Conservation (phyloP, 1,139 yeast genomes). For the Yamadazyma spencermartinsiae region DNA sequence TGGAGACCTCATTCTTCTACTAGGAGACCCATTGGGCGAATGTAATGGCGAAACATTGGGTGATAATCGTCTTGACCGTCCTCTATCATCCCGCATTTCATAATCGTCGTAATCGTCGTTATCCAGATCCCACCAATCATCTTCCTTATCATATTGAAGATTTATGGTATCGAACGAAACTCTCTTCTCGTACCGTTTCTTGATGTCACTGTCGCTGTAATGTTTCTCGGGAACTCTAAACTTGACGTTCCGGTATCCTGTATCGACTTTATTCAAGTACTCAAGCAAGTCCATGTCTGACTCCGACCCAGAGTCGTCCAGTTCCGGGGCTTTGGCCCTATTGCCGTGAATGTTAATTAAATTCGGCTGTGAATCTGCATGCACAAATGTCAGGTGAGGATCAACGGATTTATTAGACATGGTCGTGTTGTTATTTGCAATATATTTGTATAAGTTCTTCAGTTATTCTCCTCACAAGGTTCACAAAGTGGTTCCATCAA, state of each 20-base stretch:
- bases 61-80: conserved; percentile 17
- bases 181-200: conserved; percentile 17
- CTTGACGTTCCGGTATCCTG: conserved; percentile 15
- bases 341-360: conserved; percentile 4
- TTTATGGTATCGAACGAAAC: conserved; percentile 27
- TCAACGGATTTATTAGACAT: too few species aligned
- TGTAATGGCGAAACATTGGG: conserved; percentile 20
- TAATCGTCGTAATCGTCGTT: conserved; percentile 13
- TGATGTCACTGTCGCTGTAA: conserved; percentile 12
- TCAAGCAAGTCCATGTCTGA: conserved; percentile 23
- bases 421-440: too few species aligned
- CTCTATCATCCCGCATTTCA: conserved; percentile 10
- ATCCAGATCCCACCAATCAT: conserved; percentile 8
- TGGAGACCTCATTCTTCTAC: conserved; percentile 10
- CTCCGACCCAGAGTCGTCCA: conserved; percentile 7
- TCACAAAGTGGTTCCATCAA: too few species aligned
- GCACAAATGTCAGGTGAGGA: not conserved
- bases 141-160: conserved; percentile 15
- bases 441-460: too few species aligned
- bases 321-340: not conserved
- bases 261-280: conserved; percentile 17
- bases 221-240: conserved; percentile 18
- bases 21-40: conserved; percentile 19
- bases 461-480: too few species aligned
- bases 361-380: conserved; percentile 6